Evolutionary conservation across 257 asterid genomes (phyloP), one percentile per base, ranked within the genome.

Genomic region (Primulina huaijiensis): DNA sequence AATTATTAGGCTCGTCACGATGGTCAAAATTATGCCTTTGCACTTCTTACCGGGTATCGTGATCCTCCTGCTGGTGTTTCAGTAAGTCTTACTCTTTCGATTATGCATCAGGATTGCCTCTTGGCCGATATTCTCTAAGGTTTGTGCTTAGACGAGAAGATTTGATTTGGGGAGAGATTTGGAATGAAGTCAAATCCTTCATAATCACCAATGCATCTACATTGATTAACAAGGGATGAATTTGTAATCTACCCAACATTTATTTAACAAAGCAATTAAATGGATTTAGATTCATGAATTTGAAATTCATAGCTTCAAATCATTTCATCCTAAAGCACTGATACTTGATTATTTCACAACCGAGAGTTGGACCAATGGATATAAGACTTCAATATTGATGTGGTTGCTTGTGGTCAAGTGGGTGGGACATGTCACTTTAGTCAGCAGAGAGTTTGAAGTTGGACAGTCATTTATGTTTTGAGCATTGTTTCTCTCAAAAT

Each of bases 61-160:
- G 90, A 85, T 67, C 90, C 90, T 68, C 90, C 90, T 71, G 90
- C 90, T 71, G 91, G 91, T 52, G 69, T 86, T 66, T 78, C 88
- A 4, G 91, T 86, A 76, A 83, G 88, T 79, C 4, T 46, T 25
- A 14, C 12, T 61, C n/a, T 61, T 25, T 61, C 5, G n/a, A 31
- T 50, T 20, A 31, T 33, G 53, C 53, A 12, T 43, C 16, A 9
- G 9, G n/a, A 4, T 43, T 43, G 19, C 55, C 3, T 43, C n/a
- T 16, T 16, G 57, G 57, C 21, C 20, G 4, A 50, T 50, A 50
- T 50, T 17, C 12, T 50, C 20, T 50, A 27, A 27, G 30, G 30
- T 27, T 23, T 23, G 25, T 27, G 30, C 30, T 27, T 2, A 27
- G 30, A 27, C 3, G 30, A 27, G 30, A 27, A 1, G 30, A 27